Evolutionary conservation across 2,329 filamentous ascomycete species (phyloP).

Genomic region (Epichloe festucae): DNA sequence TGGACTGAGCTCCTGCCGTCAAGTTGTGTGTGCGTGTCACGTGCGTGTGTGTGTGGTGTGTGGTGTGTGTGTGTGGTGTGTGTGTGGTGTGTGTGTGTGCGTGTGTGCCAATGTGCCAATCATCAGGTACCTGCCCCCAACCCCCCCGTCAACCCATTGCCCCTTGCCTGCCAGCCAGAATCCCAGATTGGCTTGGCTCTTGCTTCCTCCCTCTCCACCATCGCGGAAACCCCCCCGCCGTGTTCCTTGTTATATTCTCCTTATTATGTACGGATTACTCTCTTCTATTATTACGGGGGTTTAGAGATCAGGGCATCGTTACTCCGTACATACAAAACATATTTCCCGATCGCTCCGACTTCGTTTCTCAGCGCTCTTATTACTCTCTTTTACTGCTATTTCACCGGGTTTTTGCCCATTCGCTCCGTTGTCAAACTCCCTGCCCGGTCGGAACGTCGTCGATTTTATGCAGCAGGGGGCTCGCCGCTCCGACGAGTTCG

Average conservation of each 20-base stretch:
- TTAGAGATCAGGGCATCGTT: background rate
- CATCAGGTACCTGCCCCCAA: no score
- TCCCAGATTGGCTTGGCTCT: no score
- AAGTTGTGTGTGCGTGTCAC: no score
- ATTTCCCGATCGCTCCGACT: background rate
- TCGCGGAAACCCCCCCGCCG: background rate
- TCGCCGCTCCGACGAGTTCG: slow-evolving; percentile 1
- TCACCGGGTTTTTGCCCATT: background rate
- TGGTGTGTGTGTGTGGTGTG: no score
- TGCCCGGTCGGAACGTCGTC: background rate
- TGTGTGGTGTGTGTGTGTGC: no score
- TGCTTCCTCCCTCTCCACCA: background rate
- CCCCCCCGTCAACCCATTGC: background rate
- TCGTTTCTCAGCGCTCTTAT: background rate
- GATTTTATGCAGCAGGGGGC: background rate
- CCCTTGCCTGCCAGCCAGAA: background rate
- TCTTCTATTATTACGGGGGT: background rate
- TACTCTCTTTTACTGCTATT: background rate
- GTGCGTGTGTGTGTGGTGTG: no score
- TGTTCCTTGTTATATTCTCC: background rate
- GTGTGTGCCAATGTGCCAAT: no score
- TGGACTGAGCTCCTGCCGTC: no score
- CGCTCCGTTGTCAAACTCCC: background rate
- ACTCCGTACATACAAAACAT: background rate
- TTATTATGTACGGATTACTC: background rate